Percentiles rank a stretch among this genome's conserved stretches.
phyloP scores from a whole-genome alignment of 202 grass and related monocot genomes.

The Bolboschoenoplectus hybrid region DNA sequence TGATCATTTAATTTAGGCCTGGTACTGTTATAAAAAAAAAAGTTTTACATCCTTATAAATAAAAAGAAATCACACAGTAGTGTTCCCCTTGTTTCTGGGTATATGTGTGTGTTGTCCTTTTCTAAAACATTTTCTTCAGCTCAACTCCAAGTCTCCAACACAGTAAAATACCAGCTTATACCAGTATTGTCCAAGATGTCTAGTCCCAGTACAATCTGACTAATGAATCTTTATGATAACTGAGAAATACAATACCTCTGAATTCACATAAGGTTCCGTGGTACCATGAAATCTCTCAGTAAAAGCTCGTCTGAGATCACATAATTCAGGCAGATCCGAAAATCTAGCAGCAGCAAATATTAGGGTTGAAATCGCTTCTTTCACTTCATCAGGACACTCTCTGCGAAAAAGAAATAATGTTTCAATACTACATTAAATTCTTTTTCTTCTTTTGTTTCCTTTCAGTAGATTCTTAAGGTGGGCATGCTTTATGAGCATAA shows the following conservation, averaged over 20 bases:
- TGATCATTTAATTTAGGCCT: background rate
- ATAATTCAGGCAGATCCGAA: slow-evolving; percentile 87
- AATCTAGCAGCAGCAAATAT: slow-evolving; percentile 96
- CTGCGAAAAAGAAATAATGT: slow-evolving; percentile 43
- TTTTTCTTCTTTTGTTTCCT: background rate
- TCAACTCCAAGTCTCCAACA: background rate
- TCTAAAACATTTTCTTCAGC: background rate
- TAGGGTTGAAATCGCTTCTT: slow-evolving; percentile 86
- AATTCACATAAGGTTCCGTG: slow-evolving; percentile 71
- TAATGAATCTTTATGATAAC: background rate
- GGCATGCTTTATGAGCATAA: background rate
- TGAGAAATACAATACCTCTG: slow-evolving; percentile 59
- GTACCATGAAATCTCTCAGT: slow-evolving; percentile 69
- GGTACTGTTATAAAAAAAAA: background rate
- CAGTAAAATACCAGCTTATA: background rate
- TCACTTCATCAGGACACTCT: slow-evolving; percentile 89
- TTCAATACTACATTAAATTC: background rate
- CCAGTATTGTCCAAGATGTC: background rate
- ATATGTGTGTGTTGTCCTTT: background rate
- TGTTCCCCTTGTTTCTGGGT: background rate
- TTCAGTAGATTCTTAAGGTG: background rate
- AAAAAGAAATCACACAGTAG: background rate
- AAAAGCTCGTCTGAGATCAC: slow-evolving; percentile 77
- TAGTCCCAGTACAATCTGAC: slow-evolving; percentile 4
- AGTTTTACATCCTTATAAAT: background rate